phyloP scores from a whole-genome alignment of 345 rosid species.

The Salix arbutifolia region DNA sequence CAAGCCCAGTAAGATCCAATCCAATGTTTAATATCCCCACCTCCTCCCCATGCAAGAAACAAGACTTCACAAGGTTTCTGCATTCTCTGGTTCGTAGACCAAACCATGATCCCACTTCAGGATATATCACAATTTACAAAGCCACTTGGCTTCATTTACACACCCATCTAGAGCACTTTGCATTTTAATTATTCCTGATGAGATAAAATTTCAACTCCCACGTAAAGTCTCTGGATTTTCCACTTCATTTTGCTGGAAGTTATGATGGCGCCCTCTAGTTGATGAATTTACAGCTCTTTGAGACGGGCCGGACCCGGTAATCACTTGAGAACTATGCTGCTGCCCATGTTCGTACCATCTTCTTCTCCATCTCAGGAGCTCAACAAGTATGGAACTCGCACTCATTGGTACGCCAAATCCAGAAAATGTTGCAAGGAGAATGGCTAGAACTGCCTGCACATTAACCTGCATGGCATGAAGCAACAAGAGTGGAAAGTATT shows the following conservation, averaged over 20 bases:
- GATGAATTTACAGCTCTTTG: conserved; percentile 25
- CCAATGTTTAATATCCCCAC: too few species aligned
- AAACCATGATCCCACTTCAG: too few species aligned
- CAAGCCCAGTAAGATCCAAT: too few species aligned
- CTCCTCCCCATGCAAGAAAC: too few species aligned
- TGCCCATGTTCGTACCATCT: conserved; percentile 36
- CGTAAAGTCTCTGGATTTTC: conserved; percentile 18
- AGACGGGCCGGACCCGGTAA: conserved; percentile 30
- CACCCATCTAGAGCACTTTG: too few species aligned
- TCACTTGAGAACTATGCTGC: conserved; percentile 12
- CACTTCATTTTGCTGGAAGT: conserved; percentile 6
- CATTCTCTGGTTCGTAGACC: too few species aligned
- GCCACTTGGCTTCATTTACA: too few species aligned
- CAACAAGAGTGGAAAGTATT: background rate
- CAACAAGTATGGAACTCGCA: conserved; percentile 70
- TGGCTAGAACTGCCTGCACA: conserved; percentile 65
- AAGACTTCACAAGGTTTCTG: too few species aligned
- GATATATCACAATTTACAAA: too few species aligned
- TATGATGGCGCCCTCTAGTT: conserved; percentile 3
- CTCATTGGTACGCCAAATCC: conserved; percentile 86
- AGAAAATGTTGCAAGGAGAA: conserved; percentile 73
- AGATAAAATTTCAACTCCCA: conserved; percentile 12
- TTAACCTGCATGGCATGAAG: conserved; percentile 39
- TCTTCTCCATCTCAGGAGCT: conserved; percentile 71
- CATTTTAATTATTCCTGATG: too few species aligned